Base-by-base conservation (phyloP, 2,329 filamentous ascomycete species). In the Fusarium fujikuroi region DNA sequence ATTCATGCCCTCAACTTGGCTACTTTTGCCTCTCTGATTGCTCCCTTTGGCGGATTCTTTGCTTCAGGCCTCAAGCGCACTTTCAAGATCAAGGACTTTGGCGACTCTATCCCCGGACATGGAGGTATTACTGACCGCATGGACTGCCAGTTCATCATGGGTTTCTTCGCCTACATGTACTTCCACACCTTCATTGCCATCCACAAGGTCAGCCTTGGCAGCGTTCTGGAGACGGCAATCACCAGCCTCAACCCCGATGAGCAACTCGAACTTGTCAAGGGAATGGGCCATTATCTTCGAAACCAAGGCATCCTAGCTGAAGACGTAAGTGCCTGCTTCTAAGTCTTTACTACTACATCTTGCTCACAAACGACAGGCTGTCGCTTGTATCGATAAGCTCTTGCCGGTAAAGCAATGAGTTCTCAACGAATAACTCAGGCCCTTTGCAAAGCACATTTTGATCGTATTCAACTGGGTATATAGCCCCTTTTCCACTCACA, bases 101-200 rank as follows among this genome's bases (percentile, higher is more conserved):
- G 96, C 76, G 94, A 99, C 83, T 97, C 95, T 3, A 99, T 99
- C 76, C 96, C 96, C 3, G 96, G 96, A 28, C 96, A 99, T 79
- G 96, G 96, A 69, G 96, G 96, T 76, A 98, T 99, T 85, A 99
- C 96, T 21, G 96, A 99, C 81, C 93, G 96, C 70, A 98, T 99
- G 95, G 96, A 99, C 81, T 99, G 96, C 82, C 96, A 99, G 81
- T 99, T 99, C 85, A 98, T 98, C 86, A 99, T 99, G 96, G 96
- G 96, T 14, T 96, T 97, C 84, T 98, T 99, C 79, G 91, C 95
- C 21, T 98, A 95, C 86, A 95, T 99, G 89, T 99, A 99, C 85
- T 99, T 97, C 84, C 95, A 98, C 82, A 96, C 93, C 79, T 99
- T 99, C 82, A 95, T 99, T 79, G 95, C 95, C 8, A 88, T 94